Evolutionary conservation across 495 filamentous ascomycete genomes (phyloP).

Genomic region (Annulohypoxylon maeteangense): DNA sequence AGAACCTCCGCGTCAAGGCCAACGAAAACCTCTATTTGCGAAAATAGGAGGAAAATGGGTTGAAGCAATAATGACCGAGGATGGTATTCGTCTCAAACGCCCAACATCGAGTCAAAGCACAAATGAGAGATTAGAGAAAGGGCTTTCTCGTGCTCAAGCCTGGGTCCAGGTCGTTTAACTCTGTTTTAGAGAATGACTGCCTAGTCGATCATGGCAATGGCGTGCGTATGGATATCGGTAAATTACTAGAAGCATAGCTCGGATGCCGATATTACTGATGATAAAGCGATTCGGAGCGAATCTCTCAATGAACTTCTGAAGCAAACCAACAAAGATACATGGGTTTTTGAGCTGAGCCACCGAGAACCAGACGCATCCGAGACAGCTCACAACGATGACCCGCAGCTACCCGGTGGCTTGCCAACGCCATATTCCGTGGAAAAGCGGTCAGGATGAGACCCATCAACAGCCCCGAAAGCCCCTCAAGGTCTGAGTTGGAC

Average conservation of each 20-base stretch:
- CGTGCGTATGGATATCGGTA: no score
- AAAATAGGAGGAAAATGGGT: not conserved
- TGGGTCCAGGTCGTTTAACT: not conserved
- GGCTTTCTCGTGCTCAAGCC: not conserved
- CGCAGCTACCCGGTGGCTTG: not conserved
- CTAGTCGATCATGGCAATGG: no score
- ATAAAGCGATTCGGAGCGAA: no score
- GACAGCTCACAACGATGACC: not conserved
- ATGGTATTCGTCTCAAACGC: not conserved
- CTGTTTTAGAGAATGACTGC: not conserved
- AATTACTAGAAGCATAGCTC: no score
- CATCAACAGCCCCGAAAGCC: not conserved
- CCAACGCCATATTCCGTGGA: not conserved
- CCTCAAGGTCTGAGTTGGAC: not conserved
- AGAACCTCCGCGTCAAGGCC: no score
- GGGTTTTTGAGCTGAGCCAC: not conserved
- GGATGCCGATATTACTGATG: no score
- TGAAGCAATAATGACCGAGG: not conserved
- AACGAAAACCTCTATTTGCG: not conserved
- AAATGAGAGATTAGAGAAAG: not conserved
- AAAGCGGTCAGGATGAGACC: conserved; percentile 11
- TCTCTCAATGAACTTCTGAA: no score
- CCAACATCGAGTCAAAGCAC: not conserved
- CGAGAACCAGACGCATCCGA: not conserved
- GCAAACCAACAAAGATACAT: not conserved